Evolutionary conservation across 1,139 yeast genomes (phyloP).

Genomic region (Pneumocystis murina): DNA sequence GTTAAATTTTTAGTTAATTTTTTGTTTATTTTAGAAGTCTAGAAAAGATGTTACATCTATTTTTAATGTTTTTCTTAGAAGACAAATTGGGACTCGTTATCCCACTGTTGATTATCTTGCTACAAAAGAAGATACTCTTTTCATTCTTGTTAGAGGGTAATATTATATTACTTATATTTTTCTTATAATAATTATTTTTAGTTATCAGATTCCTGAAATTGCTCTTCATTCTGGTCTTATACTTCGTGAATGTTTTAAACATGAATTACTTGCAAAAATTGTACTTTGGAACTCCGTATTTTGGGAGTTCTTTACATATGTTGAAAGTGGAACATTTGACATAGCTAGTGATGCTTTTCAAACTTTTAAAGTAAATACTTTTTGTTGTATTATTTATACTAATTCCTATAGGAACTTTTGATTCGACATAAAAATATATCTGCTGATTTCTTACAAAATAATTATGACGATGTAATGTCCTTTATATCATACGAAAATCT

Average conservation of each 20-base stretch:
- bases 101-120: slow-evolving; percentile 80
- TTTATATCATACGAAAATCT: slow-evolving; percentile 8
- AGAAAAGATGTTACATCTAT: slow-evolving; percentile 66
- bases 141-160: slow-evolving; percentile 50
- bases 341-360: slow-evolving; percentile 81
- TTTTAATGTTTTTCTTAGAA: slow-evolving; percentile 62
- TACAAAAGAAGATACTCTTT: slow-evolving; percentile 49
- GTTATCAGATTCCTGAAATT: slow-evolving; percentile 44
- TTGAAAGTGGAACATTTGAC: slow-evolving; percentile 65
- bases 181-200: neutral
- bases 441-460: slow-evolving; percentile 19
- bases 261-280: slow-evolving; percentile 51
- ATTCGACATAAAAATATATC: slow-evolving; percentile 56
- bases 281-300: slow-evolving; percentile 39
- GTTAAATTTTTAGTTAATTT: neutral
- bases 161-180: neutral
- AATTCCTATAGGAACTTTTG: slow-evolving; percentile 42
- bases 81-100: slow-evolving; percentile 59
- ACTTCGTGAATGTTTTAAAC: slow-evolving; percentile 70
- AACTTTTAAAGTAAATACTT: slow-evolving; percentile 25
- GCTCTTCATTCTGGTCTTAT: slow-evolving; percentile 68
- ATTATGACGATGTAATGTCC: slow-evolving; percentile 1
- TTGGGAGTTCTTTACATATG: slow-evolving; percentile 75
- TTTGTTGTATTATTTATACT: slow-evolving; percentile 7
- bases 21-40: slow-evolving; percentile 24